These are phyloP conservation scores for Saccharomyces uvarum DNA, from an alignment of 1,139 yeast genomes.

Conservation along the genomic window DNA sequence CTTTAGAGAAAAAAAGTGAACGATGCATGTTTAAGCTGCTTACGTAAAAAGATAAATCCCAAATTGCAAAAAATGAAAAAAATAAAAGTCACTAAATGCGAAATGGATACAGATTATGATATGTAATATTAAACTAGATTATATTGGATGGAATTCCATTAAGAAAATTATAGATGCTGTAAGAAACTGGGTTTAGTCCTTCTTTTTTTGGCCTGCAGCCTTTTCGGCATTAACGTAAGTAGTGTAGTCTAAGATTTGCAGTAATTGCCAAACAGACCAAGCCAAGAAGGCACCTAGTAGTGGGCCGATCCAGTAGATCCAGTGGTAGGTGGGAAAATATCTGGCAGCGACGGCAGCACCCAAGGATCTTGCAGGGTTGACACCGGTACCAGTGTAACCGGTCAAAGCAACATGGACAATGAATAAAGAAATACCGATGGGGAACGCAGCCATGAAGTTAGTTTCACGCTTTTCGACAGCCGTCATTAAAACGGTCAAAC, in stretches of 20 bases:
- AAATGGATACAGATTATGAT: neutral
- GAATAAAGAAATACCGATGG: conserved; percentile 72
- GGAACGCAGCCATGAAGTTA: conserved; percentile 72
- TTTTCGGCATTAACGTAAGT: conserved; percentile 4
- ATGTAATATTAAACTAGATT: neutral
- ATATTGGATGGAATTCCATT: neutral
- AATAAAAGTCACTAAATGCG: neutral
- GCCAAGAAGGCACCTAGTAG: conserved; percentile 60
- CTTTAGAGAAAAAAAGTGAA: neutral
- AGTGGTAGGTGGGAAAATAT: conserved; percentile 71
- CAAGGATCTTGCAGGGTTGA: conserved; percentile 82
- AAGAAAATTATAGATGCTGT: too few relatives aligned
- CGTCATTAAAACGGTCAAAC: conserved; percentile 67
- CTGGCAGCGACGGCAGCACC: conserved; percentile 72
- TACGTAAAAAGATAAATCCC: neutral
- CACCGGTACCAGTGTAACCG: conserved; percentile 81
- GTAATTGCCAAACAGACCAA: conserved; percentile 53
- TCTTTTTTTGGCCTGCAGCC: conserved; percentile 6
- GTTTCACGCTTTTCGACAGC: conserved; percentile 77
- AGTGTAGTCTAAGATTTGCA: conserved; percentile 53
- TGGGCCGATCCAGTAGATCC: conserved; percentile 92
- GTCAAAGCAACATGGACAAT: conserved; percentile 75
- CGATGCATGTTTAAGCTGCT: neutral
- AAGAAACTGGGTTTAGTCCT: neutral
- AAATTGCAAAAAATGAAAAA: neutral